Evolutionary conservation across 2,329 filamentous ascomycete genomes (phyloP), one percentile per base, ranked within the genome.

Genomic region (Penicillium sp.): DNA sequence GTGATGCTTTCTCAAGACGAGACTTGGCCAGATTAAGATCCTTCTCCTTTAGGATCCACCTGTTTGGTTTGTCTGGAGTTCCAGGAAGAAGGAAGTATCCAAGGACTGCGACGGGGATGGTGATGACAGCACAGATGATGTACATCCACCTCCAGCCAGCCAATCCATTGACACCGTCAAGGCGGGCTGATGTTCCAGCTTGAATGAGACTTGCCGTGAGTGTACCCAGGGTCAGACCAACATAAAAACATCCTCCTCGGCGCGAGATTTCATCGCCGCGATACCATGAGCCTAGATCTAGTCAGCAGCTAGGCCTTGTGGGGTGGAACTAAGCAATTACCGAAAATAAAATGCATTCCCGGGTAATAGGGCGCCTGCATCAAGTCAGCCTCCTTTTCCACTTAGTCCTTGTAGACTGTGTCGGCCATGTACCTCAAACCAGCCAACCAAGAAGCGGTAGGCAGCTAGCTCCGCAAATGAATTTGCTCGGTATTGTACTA

Each of bases 71-170:
- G 31, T 81, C 77, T 23, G 71, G 77, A 0, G 79, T 82, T 1
- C 81, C 81, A 0, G 82, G 82, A 10, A 83, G 72, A 5, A 84
- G 64, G 24, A 83, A 75, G 40, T 77, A 78, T 0, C 82, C 81
- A 0, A 80, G 58, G 4, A 84, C 69, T 0, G 79, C 80, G 3
- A 84, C 69, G 0, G 81, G 81, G 11, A 85, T 79, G 1, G 83
- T 85, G 53, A 85, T 81, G 5, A 84, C 53, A 3, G 80, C 72
- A 48, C 75, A 76, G 63, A 83, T 80, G 42, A 83, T 80, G 60
- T 83, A 84, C 72, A 84, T 81, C 82, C 82, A 85, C n/a, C 80
- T 68, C 78, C 79, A 82, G 0, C 79, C 80, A 1, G 73, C 74
- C 0, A 81, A 68, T 0, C 79, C 79, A 21, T 76, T 66, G 3